A percentile compares a stretch with the other conserved stretches of the same genome.
phyloP scores from a whole-genome alignment of 306 rosid genomes.

The Citrullus mucosospermus region DNA sequence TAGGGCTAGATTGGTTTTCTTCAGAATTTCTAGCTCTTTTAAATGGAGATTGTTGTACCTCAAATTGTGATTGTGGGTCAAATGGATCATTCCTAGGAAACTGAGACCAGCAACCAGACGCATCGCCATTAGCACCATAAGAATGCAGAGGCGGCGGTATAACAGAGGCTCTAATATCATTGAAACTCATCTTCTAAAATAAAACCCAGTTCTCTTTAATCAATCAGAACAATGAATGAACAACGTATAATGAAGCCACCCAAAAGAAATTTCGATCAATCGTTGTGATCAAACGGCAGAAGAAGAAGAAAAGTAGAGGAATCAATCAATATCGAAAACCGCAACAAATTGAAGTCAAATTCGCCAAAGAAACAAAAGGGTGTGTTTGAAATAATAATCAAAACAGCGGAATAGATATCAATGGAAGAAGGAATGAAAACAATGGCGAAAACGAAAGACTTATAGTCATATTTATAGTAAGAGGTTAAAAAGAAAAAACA shows the following conservation, averaged over 20 bases:
- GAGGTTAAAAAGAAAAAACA: background rate
- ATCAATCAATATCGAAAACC: background rate
- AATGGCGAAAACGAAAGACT: background rate
- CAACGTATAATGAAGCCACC: background rate
- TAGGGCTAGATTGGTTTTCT: constrained; percentile 19
- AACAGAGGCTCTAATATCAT: constrained; percentile 32
- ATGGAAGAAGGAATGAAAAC: background rate
- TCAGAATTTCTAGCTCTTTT: constrained; percentile 57
- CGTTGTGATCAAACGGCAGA: background rate
- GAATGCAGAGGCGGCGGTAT: constrained; percentile 25
- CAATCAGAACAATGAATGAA: background rate
- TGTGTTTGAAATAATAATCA: background rate
- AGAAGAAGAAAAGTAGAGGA: background rate
- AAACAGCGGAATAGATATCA: background rate
- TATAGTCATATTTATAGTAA: background rate
- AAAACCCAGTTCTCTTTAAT: background rate
- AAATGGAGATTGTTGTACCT: constrained; percentile 23
- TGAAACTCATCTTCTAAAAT: constrained; percentile 35
- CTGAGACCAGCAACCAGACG: constrained; percentile 45
- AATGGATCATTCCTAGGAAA: constrained; percentile 29
- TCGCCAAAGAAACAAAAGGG: background rate
- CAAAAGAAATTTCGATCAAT: background rate
- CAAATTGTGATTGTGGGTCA: constrained; percentile 31
- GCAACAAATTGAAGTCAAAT: background rate
- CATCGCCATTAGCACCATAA: constrained; percentile 33